Evolutionary conservation across 1,284 basidiomycete genomes (phyloP), one percentile per base, ranked within the genome.

Genomic region (Cryptococcus hybrid): DNA sequence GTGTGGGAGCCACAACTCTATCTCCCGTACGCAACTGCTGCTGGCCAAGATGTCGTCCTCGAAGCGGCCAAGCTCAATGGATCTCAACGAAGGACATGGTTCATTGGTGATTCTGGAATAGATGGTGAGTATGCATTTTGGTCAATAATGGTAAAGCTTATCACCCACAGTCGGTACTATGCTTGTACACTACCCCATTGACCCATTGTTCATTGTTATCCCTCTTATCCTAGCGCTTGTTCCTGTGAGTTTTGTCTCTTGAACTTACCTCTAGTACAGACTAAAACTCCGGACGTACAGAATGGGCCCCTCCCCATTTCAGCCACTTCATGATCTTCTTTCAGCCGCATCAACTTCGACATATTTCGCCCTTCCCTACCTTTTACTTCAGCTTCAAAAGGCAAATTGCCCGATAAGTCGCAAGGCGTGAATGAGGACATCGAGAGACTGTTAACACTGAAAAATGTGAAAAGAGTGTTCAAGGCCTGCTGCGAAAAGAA

Each of bases 121-220:
- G 68, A 71, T 11, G 63, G 74, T 74, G 43, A 13, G 69, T 59
- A 7, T 2, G n/a, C 9, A 5, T 4, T 13, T 48, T 35, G 24
- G 8, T 43, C 39, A 2, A 42, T 9, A 18, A 15, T 6, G 18
- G 7, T 30, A 7, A 4, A 40, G 36, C 8, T 40, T n/a, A 11
- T 5, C 1, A 1, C 1, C 12, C n/a, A 44, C 56, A 76, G 73
- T 64, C 13, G 75, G 73, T 0, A 62, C 54, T 7, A 66, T 76
- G 9, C 56, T 76, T 1, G 39, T 76, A 3, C 73, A 76, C 52
- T 60, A 67, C 40, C 67, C 71, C 11, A 58, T 75, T 24, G 75
- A 76, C 52, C 67, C 75, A 1, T 53, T 75, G 11, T 76, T 72
- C 56, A 63, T 76, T 34, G 67, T 73, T 6, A 65, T 74, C 2